Evolutionary conservation across 208 protist species (phyloP), one percentile per base, ranked within the genome.

Genomic region (Leishmania tropica): DNA sequence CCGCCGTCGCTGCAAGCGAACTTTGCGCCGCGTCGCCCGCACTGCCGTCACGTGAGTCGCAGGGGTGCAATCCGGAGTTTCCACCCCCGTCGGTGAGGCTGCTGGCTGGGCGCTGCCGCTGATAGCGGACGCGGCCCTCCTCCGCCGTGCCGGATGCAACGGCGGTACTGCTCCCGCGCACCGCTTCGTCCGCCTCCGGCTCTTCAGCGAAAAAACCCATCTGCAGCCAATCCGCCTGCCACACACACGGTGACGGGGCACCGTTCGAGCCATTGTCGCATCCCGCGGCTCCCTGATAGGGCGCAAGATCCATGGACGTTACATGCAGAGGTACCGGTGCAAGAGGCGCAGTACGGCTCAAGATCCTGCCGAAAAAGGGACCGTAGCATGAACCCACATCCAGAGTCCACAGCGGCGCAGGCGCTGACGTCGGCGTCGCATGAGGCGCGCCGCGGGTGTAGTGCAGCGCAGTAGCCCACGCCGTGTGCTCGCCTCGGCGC

Each of bases 351-450:
- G 78, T 62, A 71, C 92, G 86, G 3, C 60, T 53, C 28, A 94
- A 40, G 8, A 10, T 56, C 48, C 76, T 81, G 19, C 88, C 88
- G 1, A 62, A 70, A 79, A 98, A 96, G 8, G 95, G 93, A 28
- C 91, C 92, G 79, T 98, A 98, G 87, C 95, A 98, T 24, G 88
- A 91, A 10, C 95, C 95, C 13, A 98, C 88, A 68, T 98, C 95
- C 42, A 98, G 78, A 37, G 92, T 87, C 28, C 73, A 80, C 47
- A 98, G 79, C 56, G 89, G 82, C 19, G 89, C 78, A 10, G 79
- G 51, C 17, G 21, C 35, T 24, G 78, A 37, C 64, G 56, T 70
- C 45, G 47, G 15, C 11, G 67, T 31, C 13, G 31, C 8, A 56
- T 48, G 37, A 58, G 3, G 11, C 6, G 37, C n/a, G 19, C 60